phyloP scores from a whole-genome alignment of 2,329 filamentous ascomycete species.

The Fusarium chuoi region DNA sequence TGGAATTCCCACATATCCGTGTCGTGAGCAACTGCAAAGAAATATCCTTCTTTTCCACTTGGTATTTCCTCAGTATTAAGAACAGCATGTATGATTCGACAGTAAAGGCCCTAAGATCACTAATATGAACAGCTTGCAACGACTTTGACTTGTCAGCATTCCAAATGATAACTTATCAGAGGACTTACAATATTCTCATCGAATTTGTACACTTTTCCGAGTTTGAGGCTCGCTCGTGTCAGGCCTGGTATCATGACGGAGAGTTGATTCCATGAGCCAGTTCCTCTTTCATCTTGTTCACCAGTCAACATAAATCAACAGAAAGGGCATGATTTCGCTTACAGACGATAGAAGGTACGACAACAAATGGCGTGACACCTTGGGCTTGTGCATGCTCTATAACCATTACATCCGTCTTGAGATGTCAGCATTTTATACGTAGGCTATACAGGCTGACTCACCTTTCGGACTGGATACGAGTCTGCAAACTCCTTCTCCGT shows the following conservation, averaged over 20 bases:
- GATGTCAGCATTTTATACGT: not conserved
- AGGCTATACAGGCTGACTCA: not conserved
- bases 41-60: not conserved
- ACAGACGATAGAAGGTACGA: not conserved
- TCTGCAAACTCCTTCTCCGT: not conserved
- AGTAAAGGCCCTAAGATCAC: not conserved
- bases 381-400: not conserved
- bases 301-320: fast-evolving
- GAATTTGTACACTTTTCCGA: not conserved
- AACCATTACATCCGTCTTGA: not conserved
- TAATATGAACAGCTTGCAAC: not conserved
- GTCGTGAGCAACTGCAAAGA: not conserved
- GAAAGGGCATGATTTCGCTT: fast-evolving
- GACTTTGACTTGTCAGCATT: not conserved
- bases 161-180: fast-evolving
- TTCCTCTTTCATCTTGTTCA: not conserved
- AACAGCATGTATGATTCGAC: not conserved
- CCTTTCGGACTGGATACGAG: not conserved
- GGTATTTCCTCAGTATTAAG: not conserved
- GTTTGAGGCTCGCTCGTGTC: not conserved
- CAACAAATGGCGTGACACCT: not conserved
- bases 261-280: not conserved
- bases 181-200: not conserved
- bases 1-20: not conserved
- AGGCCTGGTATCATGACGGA: not conserved